Conservation (phyloP, 106 monocot species). For the Phalaenopsis aphrodite region DNA sequence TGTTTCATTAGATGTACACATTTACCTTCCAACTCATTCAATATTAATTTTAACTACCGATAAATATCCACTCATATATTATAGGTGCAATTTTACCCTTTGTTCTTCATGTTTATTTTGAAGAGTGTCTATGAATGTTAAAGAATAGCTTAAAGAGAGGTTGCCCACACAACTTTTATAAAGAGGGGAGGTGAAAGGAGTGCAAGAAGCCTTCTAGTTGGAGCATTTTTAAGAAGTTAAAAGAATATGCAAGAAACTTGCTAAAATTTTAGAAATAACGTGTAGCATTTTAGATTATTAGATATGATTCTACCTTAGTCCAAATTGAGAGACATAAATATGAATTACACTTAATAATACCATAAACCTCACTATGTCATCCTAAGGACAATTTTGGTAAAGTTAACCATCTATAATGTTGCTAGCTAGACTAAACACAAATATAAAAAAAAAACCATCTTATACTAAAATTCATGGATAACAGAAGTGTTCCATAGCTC, state of each 20-base stretch:
- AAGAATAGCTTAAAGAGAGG: neutral
- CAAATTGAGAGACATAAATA: no score
- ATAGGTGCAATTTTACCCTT: no score
- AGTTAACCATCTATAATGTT: no score
- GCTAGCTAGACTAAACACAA: no score
- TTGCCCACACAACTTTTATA: neutral
- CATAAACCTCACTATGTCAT: no score
- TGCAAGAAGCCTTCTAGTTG: neutral
- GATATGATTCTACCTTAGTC: neutral
- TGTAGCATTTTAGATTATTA: neutral
- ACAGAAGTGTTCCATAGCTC: no score
- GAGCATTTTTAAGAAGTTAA: neutral
- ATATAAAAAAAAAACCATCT: no score
- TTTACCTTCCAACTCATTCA: neutral
- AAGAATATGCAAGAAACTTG: neutral
- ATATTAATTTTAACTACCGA: neutral
- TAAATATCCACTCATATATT: no score
- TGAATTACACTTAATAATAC: no score
- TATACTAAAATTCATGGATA: no score
- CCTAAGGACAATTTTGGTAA: no score
- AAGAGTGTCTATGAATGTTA: neutral
- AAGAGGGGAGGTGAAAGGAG: neutral
- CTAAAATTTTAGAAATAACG: neutral
- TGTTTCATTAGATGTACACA: neutral
- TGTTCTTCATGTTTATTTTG: neutral